Conservation (phyloP, 768 basidiomycete species). For the Leccinellum luteum region DNA sequence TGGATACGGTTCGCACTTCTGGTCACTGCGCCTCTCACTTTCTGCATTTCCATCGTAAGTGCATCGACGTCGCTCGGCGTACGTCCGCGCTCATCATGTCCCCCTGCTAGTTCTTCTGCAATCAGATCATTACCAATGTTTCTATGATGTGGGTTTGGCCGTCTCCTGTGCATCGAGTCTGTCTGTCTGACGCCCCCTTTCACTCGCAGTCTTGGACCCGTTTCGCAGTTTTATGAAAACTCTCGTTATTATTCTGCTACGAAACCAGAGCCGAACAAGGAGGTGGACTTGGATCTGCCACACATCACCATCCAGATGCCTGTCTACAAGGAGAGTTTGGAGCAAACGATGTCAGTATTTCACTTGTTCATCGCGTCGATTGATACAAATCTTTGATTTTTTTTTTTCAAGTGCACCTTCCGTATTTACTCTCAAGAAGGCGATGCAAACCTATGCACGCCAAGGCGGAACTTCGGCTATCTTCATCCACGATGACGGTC, state of each 20-base stretch:
- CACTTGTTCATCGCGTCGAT: not conserved
- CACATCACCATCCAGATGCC: conserved; percentile 82
- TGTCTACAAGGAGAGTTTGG: conserved; percentile 84
- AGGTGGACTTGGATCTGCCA: conserved; percentile 61
- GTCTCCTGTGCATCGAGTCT: conserved; percentile 31
- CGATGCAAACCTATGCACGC: conserved; percentile 62
- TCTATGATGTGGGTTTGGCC: conserved; percentile 45
- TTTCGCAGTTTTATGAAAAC: conserved; percentile 83
- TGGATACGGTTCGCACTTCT: conserved; percentile 66
- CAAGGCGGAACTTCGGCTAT: conserved; percentile 60
- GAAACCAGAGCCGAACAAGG: conserved; percentile 57
- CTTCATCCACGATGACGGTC: conserved; percentile 61
- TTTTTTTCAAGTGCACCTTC: conserved; percentile 52
- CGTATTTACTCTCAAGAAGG: conserved; percentile 61
- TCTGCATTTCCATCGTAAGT: conserved; percentile 73
- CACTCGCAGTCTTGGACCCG: conserved; percentile 65
- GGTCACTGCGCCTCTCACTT: conserved; percentile 63
- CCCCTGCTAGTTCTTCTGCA: conserved; percentile 60
- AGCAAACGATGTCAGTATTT: conserved; percentile 70
- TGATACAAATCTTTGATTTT: not conserved
- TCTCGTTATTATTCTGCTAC: conserved; percentile 79
- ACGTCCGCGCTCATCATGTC: conserved; percentile 1
- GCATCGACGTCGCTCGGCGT: not conserved
- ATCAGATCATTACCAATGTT: conserved; percentile 64
- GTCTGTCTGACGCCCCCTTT: not conserved